Conservation (phyloP, 352 stramenopile genomes). For the Phytophthora sp. region DNA sequence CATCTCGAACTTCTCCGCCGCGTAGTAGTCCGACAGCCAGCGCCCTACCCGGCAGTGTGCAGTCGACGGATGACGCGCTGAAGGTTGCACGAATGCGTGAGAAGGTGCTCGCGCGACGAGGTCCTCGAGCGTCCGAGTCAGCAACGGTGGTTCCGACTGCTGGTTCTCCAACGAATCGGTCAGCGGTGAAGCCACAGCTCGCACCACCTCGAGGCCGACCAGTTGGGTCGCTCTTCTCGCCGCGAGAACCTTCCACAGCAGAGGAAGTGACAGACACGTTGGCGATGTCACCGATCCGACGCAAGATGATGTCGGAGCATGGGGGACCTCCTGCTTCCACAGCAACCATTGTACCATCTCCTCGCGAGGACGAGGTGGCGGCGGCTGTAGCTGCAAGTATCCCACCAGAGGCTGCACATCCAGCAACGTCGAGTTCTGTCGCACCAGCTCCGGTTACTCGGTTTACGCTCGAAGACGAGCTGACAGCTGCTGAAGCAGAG, state of each 20-base stretch:
- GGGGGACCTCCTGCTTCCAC: conserved; percentile 10
- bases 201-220: conserved; percentile 6
- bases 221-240: conserved; percentile 12
- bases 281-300: conserved; percentile 46
- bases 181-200: conserved; percentile 14
- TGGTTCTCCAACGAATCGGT: background rate
- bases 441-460: conserved; percentile 6
- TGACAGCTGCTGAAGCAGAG: conserved; percentile 10
- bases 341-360: conserved; percentile 31
- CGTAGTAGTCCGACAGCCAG: background rate
- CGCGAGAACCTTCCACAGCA: background rate
- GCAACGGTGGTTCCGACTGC: background rate
- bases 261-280: conserved; percentile 4
- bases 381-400: conserved; percentile 6
- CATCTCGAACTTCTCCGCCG: background rate
- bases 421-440: background rate
- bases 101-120: conserved; percentile 42
- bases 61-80: conserved; percentile 28
- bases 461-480: conserved; percentile 27
- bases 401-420: no score
- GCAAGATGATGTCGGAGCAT: conserved; percentile 49
- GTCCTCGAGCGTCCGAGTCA: background rate
- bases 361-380: conserved; percentile 52
- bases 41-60: conserved; percentile 8
- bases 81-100: conserved; percentile 57